A percentile compares a stretch with the other conserved stretches of the same genome.
phyloP scores from a whole-genome alignment of 345 rosid genomes.

The Kandelia obovata region DNA sequence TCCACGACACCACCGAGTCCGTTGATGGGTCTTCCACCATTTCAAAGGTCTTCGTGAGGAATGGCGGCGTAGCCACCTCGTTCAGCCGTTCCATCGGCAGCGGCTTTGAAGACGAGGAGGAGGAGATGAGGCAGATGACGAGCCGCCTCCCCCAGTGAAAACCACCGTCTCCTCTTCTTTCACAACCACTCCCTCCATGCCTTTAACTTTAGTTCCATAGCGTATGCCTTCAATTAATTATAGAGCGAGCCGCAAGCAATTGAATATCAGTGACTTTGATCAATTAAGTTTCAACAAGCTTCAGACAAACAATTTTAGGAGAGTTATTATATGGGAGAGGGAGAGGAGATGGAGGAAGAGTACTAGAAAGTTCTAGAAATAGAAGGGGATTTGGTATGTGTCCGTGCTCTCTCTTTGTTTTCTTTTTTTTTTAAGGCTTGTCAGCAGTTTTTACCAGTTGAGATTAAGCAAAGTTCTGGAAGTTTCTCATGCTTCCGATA shows the following conservation, averaged over 20 bases:
- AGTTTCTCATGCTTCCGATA: background rate
- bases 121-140: constrained; percentile 31
- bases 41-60: constrained; percentile 23
- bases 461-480: background rate
- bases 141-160: background rate
- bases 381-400: background rate
- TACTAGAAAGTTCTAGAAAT: constrained; percentile 17
- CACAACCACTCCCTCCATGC: constrained; percentile 27
- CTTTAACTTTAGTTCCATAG: no score
- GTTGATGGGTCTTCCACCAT: constrained; percentile 30
- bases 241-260: no score
- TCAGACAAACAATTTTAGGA: no score
- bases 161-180: constrained; percentile 49
- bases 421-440: background rate
- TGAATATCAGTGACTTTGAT: no score
- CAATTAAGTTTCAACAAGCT: no score
- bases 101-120: constrained; percentile 47
- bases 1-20: constrained; percentile 27
- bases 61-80: constrained; percentile 61
- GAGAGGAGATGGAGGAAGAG: background rate
- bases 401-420: no score
- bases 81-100: constrained; percentile 67
- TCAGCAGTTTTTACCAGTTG: no score
- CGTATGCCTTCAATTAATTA: no score
- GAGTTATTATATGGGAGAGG: background rate